Base-by-base conservation (phyloP, 148 eudicot species). In the Agrostemma githago region DNA sequence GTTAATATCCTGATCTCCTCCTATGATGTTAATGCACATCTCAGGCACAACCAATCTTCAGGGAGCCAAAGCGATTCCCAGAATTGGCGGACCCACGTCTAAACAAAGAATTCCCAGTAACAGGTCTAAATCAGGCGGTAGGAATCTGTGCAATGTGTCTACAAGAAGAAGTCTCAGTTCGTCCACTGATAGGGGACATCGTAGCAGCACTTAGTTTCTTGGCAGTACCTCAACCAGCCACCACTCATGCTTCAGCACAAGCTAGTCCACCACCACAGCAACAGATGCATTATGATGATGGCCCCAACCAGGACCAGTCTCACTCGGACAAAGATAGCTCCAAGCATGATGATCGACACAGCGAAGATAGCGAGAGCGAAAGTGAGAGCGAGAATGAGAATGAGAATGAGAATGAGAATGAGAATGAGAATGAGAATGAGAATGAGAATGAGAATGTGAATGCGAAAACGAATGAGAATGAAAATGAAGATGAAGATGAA, bases 141-240 rank as follows among this genome's bases (percentile, higher is more conserved):
- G 98, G 92, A 48, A 85, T 91, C 4, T 92, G 91, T 19, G 93
- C 92, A 11, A 93, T 89, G 94, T 90, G 98, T 74, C 88, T 93
- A 6, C 90, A 93, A 72, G 94, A 93, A 39, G 94, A 90, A 75
- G 81, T 89, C 11, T 39, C 83, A 5, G 89, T 84, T 43, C 94
- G 98, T 5, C 98, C 98, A 16, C 74, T 86, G 56, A 87, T 93
- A 34, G 75, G 83, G 15, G 96, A 93, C 64, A 85, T 89, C 19
- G 86, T 87, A 21, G 85, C 88, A 2, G 89, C 90, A 56, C 90
- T 93, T n/a, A 85, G 82, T 83, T 85, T 82, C 83, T 86, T 93
- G 3, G 71, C 83, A 2, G 40, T 77, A 43, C 86, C 82, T 70
- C 82, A 74, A 41, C 80, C 80, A 43, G 67, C 51, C 57, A 0